A percentile compares a stretch with the other conserved stretches of the same genome.
Conservation (phyloP, 1,284 basidiomycete species). For the Afroboletus lepidellus region DNA sequence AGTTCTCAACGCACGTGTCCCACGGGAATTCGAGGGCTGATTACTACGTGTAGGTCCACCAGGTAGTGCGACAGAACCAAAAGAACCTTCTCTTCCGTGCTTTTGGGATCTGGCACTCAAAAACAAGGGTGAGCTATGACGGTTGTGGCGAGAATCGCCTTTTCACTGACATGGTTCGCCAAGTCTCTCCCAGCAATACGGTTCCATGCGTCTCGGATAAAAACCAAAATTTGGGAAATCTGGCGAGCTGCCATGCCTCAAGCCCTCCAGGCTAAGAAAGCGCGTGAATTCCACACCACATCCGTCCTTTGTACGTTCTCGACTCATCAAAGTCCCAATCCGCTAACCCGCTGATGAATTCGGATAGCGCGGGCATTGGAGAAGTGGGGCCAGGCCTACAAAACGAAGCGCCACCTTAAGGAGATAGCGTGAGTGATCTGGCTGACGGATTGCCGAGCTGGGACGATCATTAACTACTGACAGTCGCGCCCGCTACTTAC, state of each 20-base stretch:
- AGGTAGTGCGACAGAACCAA: conserved; percentile 55
- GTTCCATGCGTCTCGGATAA: conserved; percentile 61
- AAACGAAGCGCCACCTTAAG: conserved; percentile 69
- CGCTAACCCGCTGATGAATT: conserved; percentile 17
- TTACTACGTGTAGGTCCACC: conserved; percentile 50
- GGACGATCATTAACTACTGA: conserved; percentile 22
- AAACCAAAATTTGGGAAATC: conserved; percentile 56
- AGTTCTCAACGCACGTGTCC: conserved; percentile 24
- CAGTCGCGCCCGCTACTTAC: conserved; percentile 67
- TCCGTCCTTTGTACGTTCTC: conserved; percentile 55
- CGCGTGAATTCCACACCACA: conserved; percentile 58
- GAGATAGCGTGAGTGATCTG: conserved; percentile 69
- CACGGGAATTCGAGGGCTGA: conserved; percentile 7
- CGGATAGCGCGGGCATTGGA: conserved; percentile 54
- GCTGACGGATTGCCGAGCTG: conserved; percentile 6
- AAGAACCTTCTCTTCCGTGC: conserved; percentile 59
- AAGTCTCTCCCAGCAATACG: conserved; percentile 75
- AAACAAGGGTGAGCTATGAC: conserved; percentile 54
- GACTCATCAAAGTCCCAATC: conserved; percentile 3
- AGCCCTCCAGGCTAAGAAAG: conserved; percentile 60
- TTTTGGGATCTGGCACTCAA: conserved; percentile 71
- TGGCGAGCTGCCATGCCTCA: conserved; percentile 72
- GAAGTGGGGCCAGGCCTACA: conserved; percentile 64
- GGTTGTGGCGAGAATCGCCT: conserved; percentile 2
- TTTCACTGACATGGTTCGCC: conserved; percentile 15